A percentile compares a stretch with the other conserved stretches of the same genome.
These are phyloP conservation scores for Xylaria sp. DNA, from an alignment of 2,329 filamentous ascomycete genomes.

Conservation along the genomic window DNA sequence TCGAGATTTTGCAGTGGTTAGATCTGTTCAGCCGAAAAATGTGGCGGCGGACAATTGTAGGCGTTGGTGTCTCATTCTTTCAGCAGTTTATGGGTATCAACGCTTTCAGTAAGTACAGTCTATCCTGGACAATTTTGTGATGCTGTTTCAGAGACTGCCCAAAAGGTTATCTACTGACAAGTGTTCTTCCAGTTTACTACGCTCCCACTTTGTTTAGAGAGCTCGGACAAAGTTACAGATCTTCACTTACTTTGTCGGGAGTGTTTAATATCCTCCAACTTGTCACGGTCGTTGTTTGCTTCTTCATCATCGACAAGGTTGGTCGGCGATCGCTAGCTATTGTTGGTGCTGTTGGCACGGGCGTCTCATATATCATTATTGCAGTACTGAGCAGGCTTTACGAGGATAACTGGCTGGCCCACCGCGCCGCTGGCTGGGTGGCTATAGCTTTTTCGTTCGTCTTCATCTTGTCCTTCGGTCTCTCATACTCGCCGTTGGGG, in stretches of 20 bases:
- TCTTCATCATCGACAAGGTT: neutral
- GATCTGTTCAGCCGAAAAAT: slow-evolving; percentile 62
- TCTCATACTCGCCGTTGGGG: slow-evolving; percentile 64
- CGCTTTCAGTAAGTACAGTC: slow-evolving; percentile 37
- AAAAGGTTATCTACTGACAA: neutral
- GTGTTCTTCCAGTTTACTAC: slow-evolving; percentile 54
- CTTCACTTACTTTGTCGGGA: neutral
- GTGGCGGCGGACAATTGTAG: slow-evolving; percentile 58
- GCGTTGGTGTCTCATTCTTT: slow-evolving; percentile 65
- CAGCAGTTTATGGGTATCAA: slow-evolving; percentile 64
- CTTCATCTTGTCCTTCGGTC: slow-evolving; percentile 69
- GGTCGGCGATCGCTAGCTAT: neutral
- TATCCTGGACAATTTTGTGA: too few relatives aligned
- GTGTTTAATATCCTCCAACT: neutral
- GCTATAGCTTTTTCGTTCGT: neutral
- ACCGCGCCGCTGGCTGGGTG: neutral
- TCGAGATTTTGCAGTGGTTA: slow-evolving; percentile 59
- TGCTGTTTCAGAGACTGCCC: slow-evolving; percentile 31
- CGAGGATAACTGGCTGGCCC: neutral
- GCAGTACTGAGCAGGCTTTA: neutral
- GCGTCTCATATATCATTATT: neutral
- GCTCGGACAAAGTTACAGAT: slow-evolving; percentile 56
- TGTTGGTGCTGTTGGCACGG: neutral
- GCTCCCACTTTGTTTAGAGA: slow-evolving; percentile 58
- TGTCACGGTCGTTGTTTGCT: neutral